These are phyloP conservation scores for Colletotrichum gloeosporioides DNA, from an alignment of 2,329 filamentous ascomycete genomes.

Conservation along the genomic window DNA sequence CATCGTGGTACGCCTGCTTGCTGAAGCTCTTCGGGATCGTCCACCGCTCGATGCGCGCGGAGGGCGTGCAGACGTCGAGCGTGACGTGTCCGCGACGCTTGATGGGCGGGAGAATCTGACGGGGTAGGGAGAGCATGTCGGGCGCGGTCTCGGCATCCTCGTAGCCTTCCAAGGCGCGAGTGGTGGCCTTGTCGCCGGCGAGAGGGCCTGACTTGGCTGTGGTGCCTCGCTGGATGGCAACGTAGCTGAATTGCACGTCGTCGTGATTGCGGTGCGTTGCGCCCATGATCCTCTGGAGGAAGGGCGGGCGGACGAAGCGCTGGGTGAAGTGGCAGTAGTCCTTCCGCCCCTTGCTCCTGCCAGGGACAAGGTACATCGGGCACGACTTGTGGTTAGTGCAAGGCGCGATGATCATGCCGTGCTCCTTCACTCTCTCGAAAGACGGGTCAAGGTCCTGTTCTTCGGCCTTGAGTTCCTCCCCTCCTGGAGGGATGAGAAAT, in stretches of 20 bases:
- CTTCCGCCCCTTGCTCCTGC: slow-evolving; percentile 75
- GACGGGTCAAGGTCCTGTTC: slow-evolving; percentile 44
- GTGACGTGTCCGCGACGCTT: slow-evolving; percentile 90
- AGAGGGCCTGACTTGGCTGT: slow-evolving; percentile 29
- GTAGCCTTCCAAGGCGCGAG: slow-evolving; percentile 76
- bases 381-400: slow-evolving; percentile 91
- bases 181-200: slow-evolving; percentile 62
- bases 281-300: slow-evolving; percentile 78
- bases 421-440: slow-evolving; percentile 53
- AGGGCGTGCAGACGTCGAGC: slow-evolving; percentile 88
- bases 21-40: slow-evolving; percentile 84
- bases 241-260: slow-evolving; percentile 88
- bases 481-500: slow-evolving; percentile 68
- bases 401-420: slow-evolving; percentile 70
- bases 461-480: slow-evolving; percentile 41
- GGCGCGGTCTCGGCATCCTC: slow-evolving; percentile 52
- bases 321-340: slow-evolving; percentile 93
- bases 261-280: slow-evolving; percentile 80
- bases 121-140: slow-evolving; percentile 75
- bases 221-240: slow-evolving; percentile 82
- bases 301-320: slow-evolving; percentile 83
- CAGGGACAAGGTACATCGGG: slow-evolving; percentile 83
- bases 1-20: slow-evolving; percentile 86
- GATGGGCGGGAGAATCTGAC: slow-evolving; percentile 78
- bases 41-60: slow-evolving; percentile 89